phyloP scores from a whole-genome alignment of 148 eudicot genomes.

The Amaranthus palmeri region DNA sequence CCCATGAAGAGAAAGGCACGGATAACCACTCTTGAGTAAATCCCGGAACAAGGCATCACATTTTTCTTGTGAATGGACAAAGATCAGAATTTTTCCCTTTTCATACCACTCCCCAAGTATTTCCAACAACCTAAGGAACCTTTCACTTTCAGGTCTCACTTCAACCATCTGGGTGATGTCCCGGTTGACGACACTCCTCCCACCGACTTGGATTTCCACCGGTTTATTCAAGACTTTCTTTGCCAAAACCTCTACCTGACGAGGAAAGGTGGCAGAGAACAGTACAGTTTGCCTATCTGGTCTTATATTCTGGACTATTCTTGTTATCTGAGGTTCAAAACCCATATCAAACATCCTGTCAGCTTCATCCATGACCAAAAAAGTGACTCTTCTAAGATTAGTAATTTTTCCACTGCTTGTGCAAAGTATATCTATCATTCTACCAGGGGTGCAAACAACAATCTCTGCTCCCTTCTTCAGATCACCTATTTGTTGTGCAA shows the following conservation, averaged over 20 bases:
- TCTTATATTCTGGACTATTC: conserved; percentile 73
- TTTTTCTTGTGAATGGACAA: conserved; percentile 71
- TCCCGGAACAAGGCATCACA: conserved; percentile 67
- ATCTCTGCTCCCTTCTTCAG: conserved; percentile 75
- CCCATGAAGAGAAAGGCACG: conserved; percentile 83
- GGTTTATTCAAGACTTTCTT: conserved; percentile 68
- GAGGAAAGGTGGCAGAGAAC: conserved; percentile 85
- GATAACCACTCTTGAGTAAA: conserved; percentile 68
- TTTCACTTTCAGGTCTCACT: conserved; percentile 69
- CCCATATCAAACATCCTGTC: conserved; percentile 93
- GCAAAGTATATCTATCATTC: conserved; percentile 82
- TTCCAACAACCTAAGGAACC: conserved; percentile 64
- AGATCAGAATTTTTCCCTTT: conserved; percentile 69
- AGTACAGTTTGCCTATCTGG: conserved; percentile 86
- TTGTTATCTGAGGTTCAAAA: conserved; percentile 79
- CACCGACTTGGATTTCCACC: conserved; percentile 81
- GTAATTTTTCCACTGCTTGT: conserved; percentile 79
- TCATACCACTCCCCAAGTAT: conserved; percentile 88
- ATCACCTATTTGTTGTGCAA: conserved; percentile 77
- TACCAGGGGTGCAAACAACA: conserved; percentile 84
- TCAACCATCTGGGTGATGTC: conserved; percentile 82
- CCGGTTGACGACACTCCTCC: conserved; percentile 80
- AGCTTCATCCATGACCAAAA: conserved; percentile 87
- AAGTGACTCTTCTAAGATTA: conserved; percentile 74
- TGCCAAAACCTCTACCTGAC: conserved; percentile 77